A percentile compares a stretch with the other conserved stretches of the same genome.
phyloP scores from a whole-genome alignment of 805 yeast genomes.

The Brettanomyces custersianus region DNA sequence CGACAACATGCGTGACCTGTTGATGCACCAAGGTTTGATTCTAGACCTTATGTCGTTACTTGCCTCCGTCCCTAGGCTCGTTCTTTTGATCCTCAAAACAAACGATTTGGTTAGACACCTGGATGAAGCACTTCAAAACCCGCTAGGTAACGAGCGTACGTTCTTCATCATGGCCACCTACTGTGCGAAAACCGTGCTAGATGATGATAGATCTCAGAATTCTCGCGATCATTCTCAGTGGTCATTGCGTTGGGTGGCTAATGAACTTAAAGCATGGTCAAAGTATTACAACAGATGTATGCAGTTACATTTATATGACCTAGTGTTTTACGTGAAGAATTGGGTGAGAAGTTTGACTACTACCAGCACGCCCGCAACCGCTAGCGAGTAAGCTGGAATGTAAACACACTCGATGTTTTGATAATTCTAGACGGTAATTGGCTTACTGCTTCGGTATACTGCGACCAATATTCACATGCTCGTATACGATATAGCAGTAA shows the following conservation, averaged over 20 bases:
- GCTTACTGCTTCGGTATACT: too few species aligned
- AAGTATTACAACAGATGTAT: slow-evolving; percentile 22
- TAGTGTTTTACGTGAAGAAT: slow-evolving; percentile 12
- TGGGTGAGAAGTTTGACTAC: too few species aligned
- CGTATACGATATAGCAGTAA: too few species aligned
- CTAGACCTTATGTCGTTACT: slow-evolving; percentile 72
- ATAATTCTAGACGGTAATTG: too few species aligned
- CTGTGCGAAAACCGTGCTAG: slow-evolving; percentile 73
- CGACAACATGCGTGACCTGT: slow-evolving; percentile 50
- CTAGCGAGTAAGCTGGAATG: too few species aligned
- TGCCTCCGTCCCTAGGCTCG: slow-evolving; percentile 75
- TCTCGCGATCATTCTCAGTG: slow-evolving; percentile 9
- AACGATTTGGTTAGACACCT: slow-evolving; percentile 86
- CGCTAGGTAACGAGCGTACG: slow-evolving; percentile 80
- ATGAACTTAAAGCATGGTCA: slow-evolving; percentile 24
- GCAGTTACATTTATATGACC: slow-evolving; percentile 27
- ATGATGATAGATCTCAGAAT: slow-evolving; percentile 35
- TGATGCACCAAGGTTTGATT: slow-evolving; percentile 56
- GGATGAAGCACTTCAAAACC: slow-evolving; percentile 75
- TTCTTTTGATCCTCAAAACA: slow-evolving; percentile 80
- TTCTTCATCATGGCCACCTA: slow-evolving; percentile 84
- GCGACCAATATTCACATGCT: too few species aligned
- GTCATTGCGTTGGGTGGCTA: slow-evolving; percentile 17
- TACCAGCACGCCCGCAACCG: too few species aligned
- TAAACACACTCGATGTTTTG: too few species aligned